These are phyloP conservation scores for Diaporthe caulivora DNA, from an alignment of 2,329 filamentous ascomycete genomes.

Conservation along the genomic window DNA sequence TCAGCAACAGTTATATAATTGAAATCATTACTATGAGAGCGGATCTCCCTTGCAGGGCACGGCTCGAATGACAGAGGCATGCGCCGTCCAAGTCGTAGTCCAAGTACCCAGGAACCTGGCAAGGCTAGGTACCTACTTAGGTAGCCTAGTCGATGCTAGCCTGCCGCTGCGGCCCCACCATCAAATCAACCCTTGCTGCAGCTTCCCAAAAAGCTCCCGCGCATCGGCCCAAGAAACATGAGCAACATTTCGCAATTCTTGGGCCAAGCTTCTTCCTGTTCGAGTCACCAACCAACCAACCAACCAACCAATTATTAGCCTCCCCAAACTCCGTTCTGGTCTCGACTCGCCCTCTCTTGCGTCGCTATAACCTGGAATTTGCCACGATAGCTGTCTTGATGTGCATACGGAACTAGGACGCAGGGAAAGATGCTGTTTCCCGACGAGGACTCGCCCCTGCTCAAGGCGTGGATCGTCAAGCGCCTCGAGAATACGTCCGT, in stretches of 20 bases:
- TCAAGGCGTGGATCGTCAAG: conserved; percentile 84
- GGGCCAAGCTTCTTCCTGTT: not conserved
- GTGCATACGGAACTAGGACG: conserved; percentile 1
- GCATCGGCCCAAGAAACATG: not conserved
- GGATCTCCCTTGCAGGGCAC: no score
- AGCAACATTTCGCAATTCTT: conserved; percentile 22
- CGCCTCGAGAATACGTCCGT: conserved; percentile 80
- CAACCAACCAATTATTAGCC: not conserved
- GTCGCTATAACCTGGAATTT: not conserved
- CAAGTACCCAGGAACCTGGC: no score
- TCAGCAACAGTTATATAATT: no score
- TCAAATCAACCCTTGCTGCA: conserved; percentile 27
- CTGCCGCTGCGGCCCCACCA: conserved; percentile 16
- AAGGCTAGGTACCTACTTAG: not conserved
- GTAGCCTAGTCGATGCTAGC: not conserved
- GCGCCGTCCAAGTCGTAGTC: no score
- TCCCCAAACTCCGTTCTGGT: not conserved
- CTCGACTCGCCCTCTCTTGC: not conserved
- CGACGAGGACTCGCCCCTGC: conserved; percentile 70
- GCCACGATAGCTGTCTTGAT: conserved; percentile 27
- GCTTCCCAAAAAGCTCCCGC: conserved; percentile 1
- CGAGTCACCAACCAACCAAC: not conserved
- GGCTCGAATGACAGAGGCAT: no score
- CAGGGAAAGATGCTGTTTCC: conserved; percentile 69
- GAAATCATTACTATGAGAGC: no score